Percentiles rank a stretch among this genome's conserved stretches.
Conservation (phyloP, 352 stramenopile species). For the Phytophthora multivora region DNA sequence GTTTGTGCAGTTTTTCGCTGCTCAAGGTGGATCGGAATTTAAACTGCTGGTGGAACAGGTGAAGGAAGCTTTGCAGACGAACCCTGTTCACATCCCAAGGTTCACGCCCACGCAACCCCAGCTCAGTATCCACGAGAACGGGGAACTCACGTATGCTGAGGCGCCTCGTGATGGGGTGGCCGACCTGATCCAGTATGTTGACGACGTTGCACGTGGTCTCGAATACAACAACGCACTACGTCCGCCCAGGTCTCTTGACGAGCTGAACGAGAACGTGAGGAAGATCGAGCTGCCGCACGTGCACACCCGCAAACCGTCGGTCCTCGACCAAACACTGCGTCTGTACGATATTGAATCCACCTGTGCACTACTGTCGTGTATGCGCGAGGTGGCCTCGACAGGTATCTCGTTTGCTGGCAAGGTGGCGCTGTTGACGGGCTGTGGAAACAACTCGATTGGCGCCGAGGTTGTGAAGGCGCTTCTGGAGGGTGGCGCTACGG, state of each 20-base stretch:
- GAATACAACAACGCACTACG: too few relatives aligned
- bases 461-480: slow-evolving; percentile 85
- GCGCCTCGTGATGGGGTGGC: slow-evolving; percentile 51
- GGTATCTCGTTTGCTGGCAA: slow-evolving; percentile 88
- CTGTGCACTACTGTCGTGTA: slow-evolving; percentile 75
- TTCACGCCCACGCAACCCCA: slow-evolving; percentile 62
- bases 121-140: slow-evolving; percentile 55
- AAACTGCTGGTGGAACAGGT: slow-evolving; percentile 68
- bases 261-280: too few relatives aligned
- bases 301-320: too few relatives aligned
- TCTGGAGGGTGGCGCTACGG: slow-evolving; percentile 82
- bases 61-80: slow-evolving; percentile 44
- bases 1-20: slow-evolving; percentile 59
- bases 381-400: slow-evolving; percentile 85
- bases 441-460: slow-evolving; percentile 85
- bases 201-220: too few relatives aligned
- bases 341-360: slow-evolving; percentile 86
- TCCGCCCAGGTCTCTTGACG: too few relatives aligned
- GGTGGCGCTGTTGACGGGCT: slow-evolving; percentile 86
- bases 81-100: slow-evolving; percentile 65
- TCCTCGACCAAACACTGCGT: too few relatives aligned
- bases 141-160: slow-evolving; percentile 66
- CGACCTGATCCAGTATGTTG: slow-evolving; percentile 5
- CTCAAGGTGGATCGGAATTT: slow-evolving; percentile 59
- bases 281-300: too few relatives aligned